Conservation (phyloP, 352 stramenopile species). For the Globisporangium paroecandrum region DNA sequence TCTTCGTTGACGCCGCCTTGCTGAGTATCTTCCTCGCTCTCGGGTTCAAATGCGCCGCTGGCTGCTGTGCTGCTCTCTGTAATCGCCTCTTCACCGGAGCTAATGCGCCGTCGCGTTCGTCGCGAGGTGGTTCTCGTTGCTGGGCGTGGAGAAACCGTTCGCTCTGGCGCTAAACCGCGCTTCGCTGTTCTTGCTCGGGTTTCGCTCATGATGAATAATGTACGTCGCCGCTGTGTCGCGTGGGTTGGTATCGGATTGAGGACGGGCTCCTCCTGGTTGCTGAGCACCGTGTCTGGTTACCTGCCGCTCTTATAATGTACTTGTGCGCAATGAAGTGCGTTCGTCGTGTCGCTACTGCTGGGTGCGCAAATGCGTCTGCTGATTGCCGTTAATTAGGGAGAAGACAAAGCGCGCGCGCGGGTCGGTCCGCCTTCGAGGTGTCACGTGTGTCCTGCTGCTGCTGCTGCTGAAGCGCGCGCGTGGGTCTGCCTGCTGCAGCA, state of each 20-base stretch:
- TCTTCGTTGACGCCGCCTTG: neutral
- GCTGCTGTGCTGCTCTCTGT: neutral
- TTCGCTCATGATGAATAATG: constrained; percentile 7
- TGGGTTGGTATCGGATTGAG: neutral
- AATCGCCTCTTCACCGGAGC: constrained; percentile 1
- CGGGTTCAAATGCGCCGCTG: constrained; percentile 1
- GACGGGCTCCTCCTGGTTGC: neutral
- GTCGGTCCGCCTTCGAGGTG: neutral
- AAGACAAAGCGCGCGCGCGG: neutral
- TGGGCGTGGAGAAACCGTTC: neutral
- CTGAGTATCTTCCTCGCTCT: constrained; percentile 16
- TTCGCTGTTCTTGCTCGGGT: constrained; percentile 9
- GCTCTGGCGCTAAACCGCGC: constrained; percentile 3
- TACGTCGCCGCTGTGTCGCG: neutral
- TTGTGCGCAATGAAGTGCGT: neutral
- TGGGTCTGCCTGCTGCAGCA: neutral
- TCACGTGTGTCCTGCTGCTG: neutral
- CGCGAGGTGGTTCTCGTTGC: neutral
- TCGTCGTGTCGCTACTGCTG: neutral
- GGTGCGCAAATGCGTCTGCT: neutral
- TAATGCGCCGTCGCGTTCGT: constrained; percentile 16
- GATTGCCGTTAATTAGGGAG: neutral
- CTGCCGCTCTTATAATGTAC: neutral
- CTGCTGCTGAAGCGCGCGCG: neutral
- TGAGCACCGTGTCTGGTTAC: neutral